Percentiles rank a stretch among this genome's conserved stretches.
Evolutionary conservation across 352 stramenopile species (phyloP).

Genomic region (Phytophthora constricta): DNA sequence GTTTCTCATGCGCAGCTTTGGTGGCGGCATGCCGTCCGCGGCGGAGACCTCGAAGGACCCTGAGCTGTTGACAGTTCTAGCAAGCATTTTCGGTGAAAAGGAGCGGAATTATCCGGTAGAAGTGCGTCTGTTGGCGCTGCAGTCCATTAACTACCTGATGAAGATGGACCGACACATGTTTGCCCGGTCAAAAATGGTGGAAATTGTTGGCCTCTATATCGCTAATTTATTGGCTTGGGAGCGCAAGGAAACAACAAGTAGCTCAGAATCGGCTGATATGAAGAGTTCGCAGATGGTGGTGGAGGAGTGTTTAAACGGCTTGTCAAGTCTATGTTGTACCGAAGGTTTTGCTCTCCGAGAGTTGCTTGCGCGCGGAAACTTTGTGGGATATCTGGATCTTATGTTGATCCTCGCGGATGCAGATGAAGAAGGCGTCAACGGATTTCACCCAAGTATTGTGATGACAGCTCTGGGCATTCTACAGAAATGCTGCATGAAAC

Average conservation of each 20-base stretch:
- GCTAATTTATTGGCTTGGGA: conserved; percentile 51
- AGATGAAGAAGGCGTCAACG: conserved; percentile 34
- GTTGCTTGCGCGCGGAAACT: conserved; percentile 42
- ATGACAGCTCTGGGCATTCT: conserved; percentile 69
- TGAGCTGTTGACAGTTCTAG: conserved; percentile 58
- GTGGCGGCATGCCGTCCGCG: conserved; percentile 23
- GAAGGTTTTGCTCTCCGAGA: conserved; percentile 65
- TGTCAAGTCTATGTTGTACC: conserved; percentile 68
- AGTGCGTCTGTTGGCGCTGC: conserved; percentile 66
- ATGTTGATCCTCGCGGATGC: conserved; percentile 43
- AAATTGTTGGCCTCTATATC: conserved; percentile 68
- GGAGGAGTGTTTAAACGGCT: conserved; percentile 80
- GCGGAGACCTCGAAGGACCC: conserved; percentile 62
- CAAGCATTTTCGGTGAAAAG: conserved; percentile 56
- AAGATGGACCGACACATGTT: conserved; percentile 83
- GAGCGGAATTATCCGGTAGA: conserved; percentile 45
- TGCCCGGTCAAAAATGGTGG: conserved; percentile 47
- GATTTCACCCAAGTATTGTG: conserved; percentile 71
- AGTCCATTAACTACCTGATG: conserved; percentile 88
- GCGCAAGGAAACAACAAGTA: conserved; percentile 7
- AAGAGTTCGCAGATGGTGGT: conserved; percentile 71
- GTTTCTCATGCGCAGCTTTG: conserved; percentile 70
- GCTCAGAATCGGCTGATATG: background rate
- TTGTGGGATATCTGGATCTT: conserved; percentile 68
- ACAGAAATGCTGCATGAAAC: conserved; percentile 74